Conservation (phyloP, 441 rosid genomes). For the Geranium incanum region DNA sequence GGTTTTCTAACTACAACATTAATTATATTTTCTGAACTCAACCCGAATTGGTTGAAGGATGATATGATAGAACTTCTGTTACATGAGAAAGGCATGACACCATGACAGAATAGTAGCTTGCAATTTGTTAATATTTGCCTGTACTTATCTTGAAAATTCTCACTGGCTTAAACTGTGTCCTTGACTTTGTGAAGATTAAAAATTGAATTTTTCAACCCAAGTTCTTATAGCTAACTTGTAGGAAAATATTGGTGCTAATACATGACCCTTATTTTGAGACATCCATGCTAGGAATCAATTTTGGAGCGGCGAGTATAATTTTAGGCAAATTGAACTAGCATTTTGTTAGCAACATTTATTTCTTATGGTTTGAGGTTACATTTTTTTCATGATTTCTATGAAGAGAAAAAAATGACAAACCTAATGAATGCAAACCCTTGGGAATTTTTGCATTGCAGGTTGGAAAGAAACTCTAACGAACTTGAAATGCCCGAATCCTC, state of each 20-base stretch:
- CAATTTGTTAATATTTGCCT: neutral
- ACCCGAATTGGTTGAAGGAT: neutral
- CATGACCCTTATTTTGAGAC: neutral
- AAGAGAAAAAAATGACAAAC: neutral
- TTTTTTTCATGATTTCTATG: neutral
- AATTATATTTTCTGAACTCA: neutral
- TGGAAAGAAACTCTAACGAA: conserved; percentile 29
- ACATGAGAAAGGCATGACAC: neutral
- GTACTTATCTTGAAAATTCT: neutral
- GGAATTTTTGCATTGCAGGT: conserved; percentile 33
- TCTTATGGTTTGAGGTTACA: neutral
- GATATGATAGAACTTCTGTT: neutral
- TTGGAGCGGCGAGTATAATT: neutral
- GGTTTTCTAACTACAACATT: neutral
- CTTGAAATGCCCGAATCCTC: conserved; percentile 48
- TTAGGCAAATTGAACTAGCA: neutral
- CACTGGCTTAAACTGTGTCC: neutral
- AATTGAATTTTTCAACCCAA: too few species aligned
- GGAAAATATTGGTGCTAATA: neutral
- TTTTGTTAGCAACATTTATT: neutral
- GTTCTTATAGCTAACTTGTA: too few species aligned
- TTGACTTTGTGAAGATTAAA: neutral
- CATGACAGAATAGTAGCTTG: neutral
- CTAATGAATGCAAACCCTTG: neutral
- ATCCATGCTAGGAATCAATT: too few species aligned